Conservation (phyloP, 306 rosid genomes). For the Pterocarpus santalinus region DNA sequence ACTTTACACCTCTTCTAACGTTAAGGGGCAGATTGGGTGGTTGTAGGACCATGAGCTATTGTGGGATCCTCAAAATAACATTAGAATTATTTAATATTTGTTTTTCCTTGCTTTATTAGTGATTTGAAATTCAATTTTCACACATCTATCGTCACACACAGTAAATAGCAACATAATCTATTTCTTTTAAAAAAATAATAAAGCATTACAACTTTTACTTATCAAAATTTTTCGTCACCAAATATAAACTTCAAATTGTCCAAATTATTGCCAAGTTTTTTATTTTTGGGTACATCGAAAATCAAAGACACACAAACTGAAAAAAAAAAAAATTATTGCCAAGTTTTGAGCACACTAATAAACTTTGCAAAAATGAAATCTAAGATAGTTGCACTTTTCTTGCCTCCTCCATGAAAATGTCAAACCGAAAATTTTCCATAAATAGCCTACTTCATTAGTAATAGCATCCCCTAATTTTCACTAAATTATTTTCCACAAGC, state of each 20-base stretch:
- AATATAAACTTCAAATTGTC: not conserved
- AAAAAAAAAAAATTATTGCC: not conserved
- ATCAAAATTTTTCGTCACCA: too few species aligned
- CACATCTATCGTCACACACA: not conserved
- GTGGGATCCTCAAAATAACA: not conserved
- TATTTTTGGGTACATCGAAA: too few species aligned
- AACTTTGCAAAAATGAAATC: constrained; percentile 7
- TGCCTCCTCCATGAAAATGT: constrained; percentile 46
- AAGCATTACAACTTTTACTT: too few species aligned
- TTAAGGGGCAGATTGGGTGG: constrained; percentile 3
- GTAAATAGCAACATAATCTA: too few species aligned
- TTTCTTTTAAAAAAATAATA: too few species aligned
- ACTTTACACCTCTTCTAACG: not conserved
- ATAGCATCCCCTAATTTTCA: constrained; percentile 36
- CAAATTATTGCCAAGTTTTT: not conserved
- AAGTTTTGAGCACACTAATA: constrained; percentile 6
- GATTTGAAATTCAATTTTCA: not conserved
- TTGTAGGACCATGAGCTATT: not conserved
- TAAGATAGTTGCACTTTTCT: not conserved
- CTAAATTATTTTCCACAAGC: constrained; percentile 47
- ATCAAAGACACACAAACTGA: too few species aligned
- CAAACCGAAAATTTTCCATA: constrained; percentile 42
- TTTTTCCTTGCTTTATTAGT: not conserved
- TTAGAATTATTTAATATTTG: not conserved
- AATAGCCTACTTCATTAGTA: constrained; percentile 33